Evolutionary conservation across 208 protist genomes (phyloP).

Genomic region (Leishmania tarentolae): DNA sequence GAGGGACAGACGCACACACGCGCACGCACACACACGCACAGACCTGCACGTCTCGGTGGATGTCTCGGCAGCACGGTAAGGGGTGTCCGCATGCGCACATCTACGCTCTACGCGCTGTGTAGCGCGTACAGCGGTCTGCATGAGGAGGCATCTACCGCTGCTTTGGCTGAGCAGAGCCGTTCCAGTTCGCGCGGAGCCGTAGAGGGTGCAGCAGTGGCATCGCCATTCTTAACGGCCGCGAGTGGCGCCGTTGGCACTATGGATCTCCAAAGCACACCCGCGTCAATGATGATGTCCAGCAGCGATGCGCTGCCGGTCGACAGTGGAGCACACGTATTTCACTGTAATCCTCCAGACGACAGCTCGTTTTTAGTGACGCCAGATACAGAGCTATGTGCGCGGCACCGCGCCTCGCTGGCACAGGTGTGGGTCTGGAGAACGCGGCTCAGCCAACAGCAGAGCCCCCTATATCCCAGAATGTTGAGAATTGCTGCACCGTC

Average conservation of each 20-base stretch:
- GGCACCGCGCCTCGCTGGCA: constrained; percentile 8
- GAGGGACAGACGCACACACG: too few species aligned
- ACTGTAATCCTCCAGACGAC: not conserved
- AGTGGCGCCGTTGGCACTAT: not conserved
- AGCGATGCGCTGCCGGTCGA: not conserved
- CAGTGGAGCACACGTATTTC: not conserved
- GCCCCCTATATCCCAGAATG: not conserved
- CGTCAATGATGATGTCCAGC: not conserved
- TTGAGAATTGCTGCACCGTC: not conserved
- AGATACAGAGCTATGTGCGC: constrained; percentile 11
- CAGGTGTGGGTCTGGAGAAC: constrained; percentile 9
- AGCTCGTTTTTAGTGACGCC: constrained; percentile 5
- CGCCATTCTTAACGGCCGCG: not conserved
- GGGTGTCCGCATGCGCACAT: not conserved
- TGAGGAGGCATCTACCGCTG: not conserved
- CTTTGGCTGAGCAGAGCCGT: not conserved
- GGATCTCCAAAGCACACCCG: not conserved
- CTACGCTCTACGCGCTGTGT: not conserved
- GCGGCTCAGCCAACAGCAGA: constrained; percentile 1
- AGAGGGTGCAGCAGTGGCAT: not conserved
- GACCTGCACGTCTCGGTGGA: not conserved
- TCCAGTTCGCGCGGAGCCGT: not conserved
- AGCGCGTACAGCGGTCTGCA: constrained; percentile 3
- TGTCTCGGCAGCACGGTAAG: not conserved
- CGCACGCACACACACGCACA: too few species aligned